Base-by-base conservation (phyloP, 1,284 basidiomycete genomes). In the Cutaneotrichosporon dermatis region DNA sequence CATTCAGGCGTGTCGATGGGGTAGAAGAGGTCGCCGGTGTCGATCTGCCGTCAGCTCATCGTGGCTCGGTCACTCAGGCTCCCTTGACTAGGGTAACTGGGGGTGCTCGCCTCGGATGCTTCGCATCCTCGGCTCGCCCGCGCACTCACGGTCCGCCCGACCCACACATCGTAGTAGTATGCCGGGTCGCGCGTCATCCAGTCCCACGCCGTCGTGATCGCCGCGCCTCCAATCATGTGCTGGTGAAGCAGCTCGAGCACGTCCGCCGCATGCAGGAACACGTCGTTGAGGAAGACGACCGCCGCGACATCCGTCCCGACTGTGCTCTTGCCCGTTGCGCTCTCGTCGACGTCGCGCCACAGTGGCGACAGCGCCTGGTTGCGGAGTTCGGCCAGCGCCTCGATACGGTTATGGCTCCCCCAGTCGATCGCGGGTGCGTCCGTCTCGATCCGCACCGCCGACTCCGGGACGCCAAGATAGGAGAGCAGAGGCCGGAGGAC, bases 101-200 rank as follows among this genome's bases (percentile, higher is more conserved):
- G 25, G 25, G 25, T 25, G 25, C 25, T 25, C 25, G 25, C 25
- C 25, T 25, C 25, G 25, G 25, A 25, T 25, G 25, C 25, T 25
- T 25, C 25, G 25, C 25, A 25, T 25, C 25, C 25, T 25, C 25
- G 25, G 25, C 25, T 25, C 25, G 25, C 25, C 25, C 25, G 16
- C 11, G 37, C 16, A 70, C 73, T 64, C 51, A 77, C 76, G 1
- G 76, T 77, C 15, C 74, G 54, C 9, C 69, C 75, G 0, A 77
- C 77, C 77, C 77, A 79, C 37, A 79, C 66, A 63, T 79, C 77
- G 59, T 79, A 77, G 56, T 72, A 79, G 54, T 76, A 72, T 16
- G 69, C 72, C 13, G 76, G 76, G 39, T 71, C 60, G 45, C 71
- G 66, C 59, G 69, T 66, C 64, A 68, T 73, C 75, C 75, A 79